A percentile compares a stretch with the other conserved stretches of the same genome.
phyloP scores from a whole-genome alignment of 805 yeast species.

The Candida germanica region DNA sequence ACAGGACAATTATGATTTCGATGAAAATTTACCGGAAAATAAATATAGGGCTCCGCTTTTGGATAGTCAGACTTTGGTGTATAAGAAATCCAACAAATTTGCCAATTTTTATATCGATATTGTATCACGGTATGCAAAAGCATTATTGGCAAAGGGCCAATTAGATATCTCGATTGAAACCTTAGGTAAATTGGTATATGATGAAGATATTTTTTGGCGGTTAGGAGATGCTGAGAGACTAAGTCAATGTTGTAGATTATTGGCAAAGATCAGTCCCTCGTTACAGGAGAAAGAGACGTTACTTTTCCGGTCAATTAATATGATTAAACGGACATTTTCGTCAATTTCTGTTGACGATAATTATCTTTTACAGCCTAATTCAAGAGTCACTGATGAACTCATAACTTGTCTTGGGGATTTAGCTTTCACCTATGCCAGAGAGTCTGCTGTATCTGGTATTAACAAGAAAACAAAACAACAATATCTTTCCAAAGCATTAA shows the following conservation, averaged over 20 bases:
- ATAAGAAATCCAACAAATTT: conserved; percentile 27
- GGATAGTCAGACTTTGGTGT: conserved; percentile 26
- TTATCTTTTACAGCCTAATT: conserved; percentile 23
- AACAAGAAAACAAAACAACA: conserved; percentile 6
- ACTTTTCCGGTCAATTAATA: conserved; percentile 28
- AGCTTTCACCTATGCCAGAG: conserved; percentile 30
- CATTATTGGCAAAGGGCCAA: conserved; percentile 40
- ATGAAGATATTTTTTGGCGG: conserved; percentile 34
- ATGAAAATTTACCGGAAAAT: conserved; percentile 22
- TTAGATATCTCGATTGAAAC: conserved; percentile 26
- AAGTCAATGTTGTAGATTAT: conserved; percentile 37
- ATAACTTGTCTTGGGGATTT: conserved; percentile 29
- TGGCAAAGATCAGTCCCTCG: conserved; percentile 24
- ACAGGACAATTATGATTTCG: conserved; percentile 21
- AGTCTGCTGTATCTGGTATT: conserved; percentile 2
- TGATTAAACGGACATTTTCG: conserved; percentile 30
- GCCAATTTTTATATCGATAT: conserved; percentile 44
- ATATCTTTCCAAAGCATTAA: conserved; percentile 24
- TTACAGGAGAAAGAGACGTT: conserved; percentile 20
- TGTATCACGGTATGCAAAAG: conserved; percentile 37
- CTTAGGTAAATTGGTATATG: conserved; percentile 27
- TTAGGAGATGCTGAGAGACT: conserved; percentile 41
- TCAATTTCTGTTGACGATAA: conserved; percentile 21
- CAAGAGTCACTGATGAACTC: conserved; percentile 37
- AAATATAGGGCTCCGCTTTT: conserved; percentile 34